A percentile compares a stretch with the other conserved stretches of the same genome.
phyloP scores from a whole-genome alignment of 768 basidiomycete genomes.

The Psilocybe cyanescens region DNA sequence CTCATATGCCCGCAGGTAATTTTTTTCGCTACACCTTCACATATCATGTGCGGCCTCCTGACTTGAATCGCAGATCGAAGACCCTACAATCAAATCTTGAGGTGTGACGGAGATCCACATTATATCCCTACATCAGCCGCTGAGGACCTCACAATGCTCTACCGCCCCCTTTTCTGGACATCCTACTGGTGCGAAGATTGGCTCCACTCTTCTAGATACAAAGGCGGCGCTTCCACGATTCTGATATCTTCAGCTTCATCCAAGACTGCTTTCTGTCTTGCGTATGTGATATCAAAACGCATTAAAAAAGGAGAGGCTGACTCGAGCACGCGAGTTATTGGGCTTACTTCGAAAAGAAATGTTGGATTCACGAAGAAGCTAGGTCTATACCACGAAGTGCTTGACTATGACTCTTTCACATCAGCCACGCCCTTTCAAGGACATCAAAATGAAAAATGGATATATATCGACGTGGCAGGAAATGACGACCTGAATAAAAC shows the following conservation, averaged over 20 bases:
- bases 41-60: slow-evolving; percentile 13
- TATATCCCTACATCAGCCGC: slow-evolving; percentile 48
- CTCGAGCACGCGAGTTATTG: slow-evolving; percentile 45
- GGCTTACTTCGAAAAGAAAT: slow-evolving; percentile 64
- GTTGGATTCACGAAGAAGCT: slow-evolving; percentile 55
- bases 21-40: slow-evolving; percentile 4
- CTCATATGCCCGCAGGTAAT: slow-evolving; percentile 63
- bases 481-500: slow-evolving; percentile 52
- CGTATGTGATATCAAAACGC: slow-evolving; percentile 60
- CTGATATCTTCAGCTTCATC: slow-evolving; percentile 74
- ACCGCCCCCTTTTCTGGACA: slow-evolving; percentile 76
- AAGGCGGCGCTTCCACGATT: slow-evolving; percentile 47
- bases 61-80: slow-evolving; percentile 48
- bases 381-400: slow-evolving; percentile 58
- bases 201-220: slow-evolving; percentile 55
- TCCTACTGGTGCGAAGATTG: slow-evolving; percentile 79
- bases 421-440: slow-evolving; percentile 32
- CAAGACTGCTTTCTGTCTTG: slow-evolving; percentile 73
- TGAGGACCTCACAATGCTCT: slow-evolving; percentile 74
- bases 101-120: slow-evolving; percentile 59
- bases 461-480: slow-evolving; percentile 70
- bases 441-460: slow-evolving; percentile 40
- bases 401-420: slow-evolving; percentile 55
- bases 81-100: slow-evolving; percentile 70
- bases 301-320: slow-evolving; percentile 30